Percentiles rank a stretch among this genome's conserved stretches.
Evolutionary conservation across 2,329 filamentous ascomycete genomes (phyloP).

Genomic region (Talaromyces piceae): DNA sequence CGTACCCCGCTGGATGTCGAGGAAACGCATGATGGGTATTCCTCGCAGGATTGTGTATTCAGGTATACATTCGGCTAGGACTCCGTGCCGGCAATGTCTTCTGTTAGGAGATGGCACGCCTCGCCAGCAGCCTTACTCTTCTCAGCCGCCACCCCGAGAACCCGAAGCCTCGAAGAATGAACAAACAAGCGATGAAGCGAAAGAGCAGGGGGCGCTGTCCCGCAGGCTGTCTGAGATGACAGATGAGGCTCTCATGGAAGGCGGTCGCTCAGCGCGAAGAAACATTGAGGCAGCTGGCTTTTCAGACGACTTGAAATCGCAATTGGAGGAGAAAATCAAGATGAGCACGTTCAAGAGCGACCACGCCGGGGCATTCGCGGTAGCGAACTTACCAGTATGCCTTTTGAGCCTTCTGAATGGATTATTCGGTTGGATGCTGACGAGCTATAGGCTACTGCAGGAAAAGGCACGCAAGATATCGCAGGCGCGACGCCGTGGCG

Average conservation of each 20-base stretch:
- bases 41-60: constrained; percentile 1
- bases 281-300: constrained; percentile 57
- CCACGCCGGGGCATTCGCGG: constrained; percentile 47
- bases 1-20: too few species aligned
- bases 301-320: constrained; percentile 51
- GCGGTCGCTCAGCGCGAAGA: constrained; percentile 48
- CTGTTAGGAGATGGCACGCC: background rate
- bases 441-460: constrained; percentile 45
- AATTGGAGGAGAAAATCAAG: constrained; percentile 53
- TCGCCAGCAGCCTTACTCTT: constrained; percentile 11
- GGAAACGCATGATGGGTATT: constrained; percentile 1
- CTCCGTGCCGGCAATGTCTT: background rate
- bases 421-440: background rate
- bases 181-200: constrained; percentile 16
- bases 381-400: constrained; percentile 45
- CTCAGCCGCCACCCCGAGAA: constrained; percentile 18
- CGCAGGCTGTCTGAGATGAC: constrained; percentile 53
- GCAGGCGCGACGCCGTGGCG: constrained; percentile 68
- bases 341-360: constrained; percentile 48
- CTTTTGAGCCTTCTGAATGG: background rate
- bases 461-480: constrained; percentile 59
- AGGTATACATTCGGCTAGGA: constrained; percentile 2
- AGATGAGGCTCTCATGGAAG: constrained; percentile 50
- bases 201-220: constrained; percentile 50
- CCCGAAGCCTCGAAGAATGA: constrained; percentile 14